Evolutionary conservation across 2,329 filamentous ascomycete species (phyloP), one percentile per base, ranked within the genome.

Genomic region (Eutypa lata): DNA sequence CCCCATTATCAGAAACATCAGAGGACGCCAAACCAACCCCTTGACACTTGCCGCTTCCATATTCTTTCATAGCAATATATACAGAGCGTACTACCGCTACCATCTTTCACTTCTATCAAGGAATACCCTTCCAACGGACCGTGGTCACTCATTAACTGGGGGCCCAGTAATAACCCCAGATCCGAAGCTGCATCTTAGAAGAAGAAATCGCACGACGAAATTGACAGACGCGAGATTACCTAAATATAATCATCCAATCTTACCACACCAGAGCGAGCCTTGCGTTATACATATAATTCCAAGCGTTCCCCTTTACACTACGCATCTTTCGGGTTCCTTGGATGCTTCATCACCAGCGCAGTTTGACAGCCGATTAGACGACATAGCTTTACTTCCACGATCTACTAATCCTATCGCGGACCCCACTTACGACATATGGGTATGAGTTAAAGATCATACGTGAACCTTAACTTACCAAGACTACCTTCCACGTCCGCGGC

Each of bases 1-100:
- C 61, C 53, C 57, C 61, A 60, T 14, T 28, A 24, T 45, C 60
- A 38, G 35, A 14, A 38, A 16, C 35, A 38, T 54, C 57, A 48
- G 49, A 58, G 48, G 54, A 54, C 45, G 22, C 50, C 53, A 40
- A 46, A 53, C 51, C 47, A 47, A 38, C 28, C 43, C 45, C 48
- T 56, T 31, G 26, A 31, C 2, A 44, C 16, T 24, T 50, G 35
- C 10, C 37, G 19, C 38, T 7, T 14, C 16, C 10, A 18, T 26
- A 22, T 24, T 19, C 13, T 38, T 14, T 38, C 35, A 38, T 38
- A 45, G 22, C 42, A 45, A 45, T 45, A 45, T 7, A 45, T 21
- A 22, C 10, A 45, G 21, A 16, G 21, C 11, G 10, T 38, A 7
- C 42, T 45, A 2, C 22, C 26, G 7, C 13, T 45, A 13, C 22